Evolutionary conservation across 1,139 yeast genomes (phyloP), one percentile per base, ranked within the genome.

Genomic region (Candida buenavistaensis): DNA sequence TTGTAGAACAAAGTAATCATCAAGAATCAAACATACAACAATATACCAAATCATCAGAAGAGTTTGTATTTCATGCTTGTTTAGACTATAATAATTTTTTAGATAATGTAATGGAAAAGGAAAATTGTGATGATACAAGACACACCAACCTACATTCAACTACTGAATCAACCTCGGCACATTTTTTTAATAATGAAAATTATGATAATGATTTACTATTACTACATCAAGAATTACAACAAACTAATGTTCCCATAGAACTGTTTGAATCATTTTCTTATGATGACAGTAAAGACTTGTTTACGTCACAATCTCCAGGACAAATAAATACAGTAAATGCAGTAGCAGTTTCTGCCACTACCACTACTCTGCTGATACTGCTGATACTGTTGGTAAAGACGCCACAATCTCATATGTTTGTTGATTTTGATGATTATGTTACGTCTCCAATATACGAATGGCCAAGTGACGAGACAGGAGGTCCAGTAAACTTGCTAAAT

Each of bases 371-470:
- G 33, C 37, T 29, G 37, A 26, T 23, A 17, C 37, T 30, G 33
- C 28, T 32, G 30, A 26, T 26, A 19, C 37, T 23, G 29, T 28
- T 32, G 17, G 30, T 30, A 20, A 30, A 34, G 16, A 32, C 40
- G 3, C 38, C 40, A 7, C n/a, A n/a, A n/a, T 27, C 40, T 12
- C 35, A 35, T 14, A 19, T 32, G 14, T 26, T 30, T 13, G 23
- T 28, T 15, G 31, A 29, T 20, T 30, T 25, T 26, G 44, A 42
- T 2, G 40, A 36, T 24, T 43, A 32, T 28, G 37, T 44, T 3
- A 38, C 43, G 1, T 32, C 47, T 1, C 45, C 46, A 8, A 43
- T 44, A 8, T 43, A 43, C 20, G 48, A 44, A 28, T 44, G 48
- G 48, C 48, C 48, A 6, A 38, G 32, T 23, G 48, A 44, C 27